phyloP scores from a whole-genome alignment of 345 rosid species.

The Salix purpurea region DNA sequence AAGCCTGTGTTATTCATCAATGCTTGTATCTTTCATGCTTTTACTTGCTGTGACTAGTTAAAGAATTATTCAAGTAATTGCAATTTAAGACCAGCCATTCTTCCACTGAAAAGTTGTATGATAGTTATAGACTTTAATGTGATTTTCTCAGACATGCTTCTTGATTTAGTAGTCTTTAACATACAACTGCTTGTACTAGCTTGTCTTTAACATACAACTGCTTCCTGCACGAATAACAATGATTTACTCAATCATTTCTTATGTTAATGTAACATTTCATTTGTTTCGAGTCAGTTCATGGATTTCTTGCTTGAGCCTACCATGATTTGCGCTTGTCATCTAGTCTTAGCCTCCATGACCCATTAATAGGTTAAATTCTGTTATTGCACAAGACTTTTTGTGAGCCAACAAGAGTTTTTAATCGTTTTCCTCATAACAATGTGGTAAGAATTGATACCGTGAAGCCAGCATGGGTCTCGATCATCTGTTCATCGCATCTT shows the following conservation, averaged over 20 bases:
- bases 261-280: not conserved
- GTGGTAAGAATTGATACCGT: not conserved
- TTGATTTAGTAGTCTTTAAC: not conserved
- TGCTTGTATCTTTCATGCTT: not conserved
- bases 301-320: not conserved
- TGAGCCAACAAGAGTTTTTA: not conserved
- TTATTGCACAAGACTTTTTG: not conserved
- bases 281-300: not conserved
- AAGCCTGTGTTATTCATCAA: not conserved
- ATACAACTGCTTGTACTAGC: not conserved
- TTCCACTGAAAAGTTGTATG: not conserved
- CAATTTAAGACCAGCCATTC: not conserved
- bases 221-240: not conserved
- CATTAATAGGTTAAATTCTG: not conserved
- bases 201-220: not conserved
- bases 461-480: too few relatives aligned
- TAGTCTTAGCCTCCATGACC: not conserved
- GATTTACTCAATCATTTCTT: not conserved
- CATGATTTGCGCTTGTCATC: constrained; percentile 6
- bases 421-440: not conserved
- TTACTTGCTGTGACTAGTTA: not conserved
- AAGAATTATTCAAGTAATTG: not conserved
- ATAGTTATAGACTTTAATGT: not conserved
- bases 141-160: not conserved
- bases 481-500: not conserved